Conservation (phyloP, 371 early-diverging fungal genomes). For the Syncephalastrum sp. region DNA sequence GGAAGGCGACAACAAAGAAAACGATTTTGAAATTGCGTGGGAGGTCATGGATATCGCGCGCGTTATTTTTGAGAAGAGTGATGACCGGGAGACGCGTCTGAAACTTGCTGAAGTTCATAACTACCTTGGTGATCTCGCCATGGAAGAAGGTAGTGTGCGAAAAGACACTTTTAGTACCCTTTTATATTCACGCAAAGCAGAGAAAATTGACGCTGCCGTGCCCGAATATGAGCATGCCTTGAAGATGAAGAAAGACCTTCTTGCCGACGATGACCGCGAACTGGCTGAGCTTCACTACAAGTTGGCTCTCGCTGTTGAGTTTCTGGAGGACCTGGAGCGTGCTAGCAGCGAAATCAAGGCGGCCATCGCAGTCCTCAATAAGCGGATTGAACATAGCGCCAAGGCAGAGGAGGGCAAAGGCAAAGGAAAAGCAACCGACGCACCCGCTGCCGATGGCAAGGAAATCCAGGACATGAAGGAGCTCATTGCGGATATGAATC, state of each 20-base stretch:
- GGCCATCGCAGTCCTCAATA: constrained; percentile 57
- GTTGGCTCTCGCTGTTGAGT: constrained; percentile 71
- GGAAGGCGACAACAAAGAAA: constrained; percentile 52
- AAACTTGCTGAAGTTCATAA: constrained; percentile 74
- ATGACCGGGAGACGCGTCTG: constrained; percentile 56
- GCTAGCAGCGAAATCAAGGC: constrained; percentile 62
- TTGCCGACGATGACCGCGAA: constrained; percentile 69
- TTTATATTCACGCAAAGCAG: constrained; percentile 26
- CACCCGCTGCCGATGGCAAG: constrained; percentile 11
- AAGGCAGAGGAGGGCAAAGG: constrained; percentile 31
- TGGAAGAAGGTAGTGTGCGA: constrained; percentile 71
- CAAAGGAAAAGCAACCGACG: constrained; percentile 18
- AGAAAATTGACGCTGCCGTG: constrained; percentile 82
- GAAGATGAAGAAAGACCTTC: constrained; percentile 59
- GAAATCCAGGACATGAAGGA: constrained; percentile 48
- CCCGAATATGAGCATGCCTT: constrained; percentile 74
- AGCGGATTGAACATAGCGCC: constrained; percentile 39
- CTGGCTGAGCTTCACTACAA: constrained; percentile 85
- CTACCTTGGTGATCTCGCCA: constrained; percentile 79
- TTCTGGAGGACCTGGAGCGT: constrained; percentile 42
- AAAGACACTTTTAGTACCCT: neutral
- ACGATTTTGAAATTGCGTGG: constrained; percentile 90
- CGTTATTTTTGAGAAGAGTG: constrained; percentile 70
- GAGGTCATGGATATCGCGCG: constrained; percentile 85
- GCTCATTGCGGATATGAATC: constrained; percentile 47